Evolutionary conservation across 1,139 yeast species (phyloP), one percentile per base, ranked within the genome.

Genomic region (Diutina mesorugosa): DNA sequence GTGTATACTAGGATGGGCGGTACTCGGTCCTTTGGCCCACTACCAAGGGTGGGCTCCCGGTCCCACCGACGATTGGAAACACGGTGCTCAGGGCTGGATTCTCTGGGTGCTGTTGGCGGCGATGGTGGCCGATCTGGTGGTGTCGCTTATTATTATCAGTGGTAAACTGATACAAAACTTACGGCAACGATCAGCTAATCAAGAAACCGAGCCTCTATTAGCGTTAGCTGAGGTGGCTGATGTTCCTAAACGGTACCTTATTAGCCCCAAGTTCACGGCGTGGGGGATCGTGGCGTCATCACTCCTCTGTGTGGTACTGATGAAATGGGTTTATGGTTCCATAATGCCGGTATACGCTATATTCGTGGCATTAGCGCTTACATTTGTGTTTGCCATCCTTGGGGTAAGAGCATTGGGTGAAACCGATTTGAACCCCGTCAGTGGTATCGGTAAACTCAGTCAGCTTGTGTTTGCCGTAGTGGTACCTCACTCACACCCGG

Each of bases 11-110:
- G 99, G 99, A 0, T 93, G 99, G 99, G 96, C 81, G 0, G 71
- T 93, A 1, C 72, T 93, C 38, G 95, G 95, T 0, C 98, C 98
- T 1, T 61, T 88, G 59, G 84, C 95, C 1, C 78, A 86, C 59
- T 63, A 73, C 58, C 67, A 72, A 61, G 86, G 83, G 2, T 93
- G 98, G 98, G 95, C 96, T 0, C 85, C 93, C 0, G 97, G 97
- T 0, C 85, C 83, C 2, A 83, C 89, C 4, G 91, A 87, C 63
- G 96, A 90, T 68, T 93, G 97, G 97, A 85, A 88, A 62, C 77
- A 81, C 30, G 98, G 98, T 1, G 88, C 91, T 1, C 97, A 93
- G 66, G 99, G 99, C 14, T 93, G 99, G 99, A 89, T 93, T 57
- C 74, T 93, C 65, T 93, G 99, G 99, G 76, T 90, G 59, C 85